These are phyloP conservation scores for Pneumocystis wakefieldiae DNA, from an alignment of 1,139 yeast species.

Conservation along the genomic window DNA sequence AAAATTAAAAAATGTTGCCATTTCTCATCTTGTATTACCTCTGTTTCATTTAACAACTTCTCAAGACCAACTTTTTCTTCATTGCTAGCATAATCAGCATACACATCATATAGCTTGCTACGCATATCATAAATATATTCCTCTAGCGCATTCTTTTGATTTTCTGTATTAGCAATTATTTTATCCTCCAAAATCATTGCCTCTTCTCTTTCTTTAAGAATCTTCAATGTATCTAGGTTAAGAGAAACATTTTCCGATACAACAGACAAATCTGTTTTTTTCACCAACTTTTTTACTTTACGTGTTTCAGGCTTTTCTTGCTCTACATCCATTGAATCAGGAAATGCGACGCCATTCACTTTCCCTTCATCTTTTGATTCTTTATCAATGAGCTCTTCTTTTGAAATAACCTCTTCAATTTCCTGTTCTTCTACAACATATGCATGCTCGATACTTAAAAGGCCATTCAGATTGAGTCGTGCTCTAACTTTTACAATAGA, in stretches of 20 bases:
- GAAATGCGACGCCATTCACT: slow-evolving; percentile 38
- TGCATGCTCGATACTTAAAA: slow-evolving; percentile 86
- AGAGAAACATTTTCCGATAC: slow-evolving; percentile 52
- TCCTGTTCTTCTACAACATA: slow-evolving; percentile 85
- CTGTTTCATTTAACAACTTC: slow-evolving; percentile 66
- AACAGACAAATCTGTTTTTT: slow-evolving; percentile 64
- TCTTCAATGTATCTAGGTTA: slow-evolving; percentile 41
- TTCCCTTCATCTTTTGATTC: slow-evolving; percentile 26
- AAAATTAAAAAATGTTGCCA: neutral
- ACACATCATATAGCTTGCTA: slow-evolving; percentile 89
- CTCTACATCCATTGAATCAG: slow-evolving; percentile 16
- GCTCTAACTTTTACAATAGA: slow-evolving; percentile 85
- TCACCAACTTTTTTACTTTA: slow-evolving; percentile 85
- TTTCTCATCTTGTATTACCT: slow-evolving; percentile 22
- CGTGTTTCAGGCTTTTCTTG: slow-evolving; percentile 69
- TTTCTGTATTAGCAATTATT: slow-evolving; percentile 96
- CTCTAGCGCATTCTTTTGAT: slow-evolving; percentile 93
- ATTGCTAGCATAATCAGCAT: slow-evolving; percentile 74
- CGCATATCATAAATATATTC: slow-evolving; percentile 96
- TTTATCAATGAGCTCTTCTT: slow-evolving; percentile 30
- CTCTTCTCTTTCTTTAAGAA: slow-evolving; percentile 65
- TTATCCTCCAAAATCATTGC: slow-evolving; percentile 79
- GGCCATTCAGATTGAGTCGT: slow-evolving; percentile 94
- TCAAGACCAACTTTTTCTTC: slow-evolving; percentile 73
- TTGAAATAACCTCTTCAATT: slow-evolving; percentile 51